These are phyloP conservation scores for Annulohypoxylon nitens DNA, from an alignment of 495 filamentous ascomycete genomes.

Conservation along the genomic window DNA sequence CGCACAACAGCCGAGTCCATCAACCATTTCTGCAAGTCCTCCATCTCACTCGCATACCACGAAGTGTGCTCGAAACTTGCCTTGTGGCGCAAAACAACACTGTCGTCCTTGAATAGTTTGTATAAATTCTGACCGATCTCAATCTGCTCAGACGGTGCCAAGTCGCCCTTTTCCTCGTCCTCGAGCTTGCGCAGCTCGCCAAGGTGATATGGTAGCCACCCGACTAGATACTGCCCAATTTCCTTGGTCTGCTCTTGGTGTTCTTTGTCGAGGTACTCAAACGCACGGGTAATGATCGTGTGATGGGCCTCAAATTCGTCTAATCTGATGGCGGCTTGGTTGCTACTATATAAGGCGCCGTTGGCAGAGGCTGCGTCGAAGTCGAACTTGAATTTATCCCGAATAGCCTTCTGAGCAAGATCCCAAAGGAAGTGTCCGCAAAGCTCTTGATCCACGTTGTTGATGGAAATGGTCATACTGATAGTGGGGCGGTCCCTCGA, in stretches of 20 bases:
- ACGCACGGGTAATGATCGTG: conserved; percentile 9
- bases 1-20: conserved; percentile 18
- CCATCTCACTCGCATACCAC: conserved; percentile 3
- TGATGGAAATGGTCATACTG: conserved; percentile 18
- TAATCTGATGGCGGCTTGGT: conserved; percentile 1
- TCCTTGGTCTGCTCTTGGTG: conserved; percentile 7
- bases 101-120: conserved; percentile 8
- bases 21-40: conserved; percentile 7
- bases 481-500: conserved; percentile 9
- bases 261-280: conserved; percentile 3
- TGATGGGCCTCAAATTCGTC: conserved; percentile 15
- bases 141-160: conserved; percentile 4
- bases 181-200: conserved; percentile 4
- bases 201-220: conserved; percentile 9
- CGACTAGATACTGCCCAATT: not conserved
- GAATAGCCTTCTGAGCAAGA: conserved; percentile 18
- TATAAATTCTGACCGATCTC: conserved; percentile 11
- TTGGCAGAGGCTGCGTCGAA: conserved; percentile 3
- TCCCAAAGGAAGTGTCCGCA: conserved; percentile 19
- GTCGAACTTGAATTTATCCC: conserved; percentile 21
- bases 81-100: conserved; percentile 2
- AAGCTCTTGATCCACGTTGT: conserved; percentile 15
- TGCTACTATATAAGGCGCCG: not conserved
- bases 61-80: not conserved
- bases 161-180: conserved; percentile 8